Conservation (phyloP, 768 basidiomycete species). For the Sutorius australiensis region DNA sequence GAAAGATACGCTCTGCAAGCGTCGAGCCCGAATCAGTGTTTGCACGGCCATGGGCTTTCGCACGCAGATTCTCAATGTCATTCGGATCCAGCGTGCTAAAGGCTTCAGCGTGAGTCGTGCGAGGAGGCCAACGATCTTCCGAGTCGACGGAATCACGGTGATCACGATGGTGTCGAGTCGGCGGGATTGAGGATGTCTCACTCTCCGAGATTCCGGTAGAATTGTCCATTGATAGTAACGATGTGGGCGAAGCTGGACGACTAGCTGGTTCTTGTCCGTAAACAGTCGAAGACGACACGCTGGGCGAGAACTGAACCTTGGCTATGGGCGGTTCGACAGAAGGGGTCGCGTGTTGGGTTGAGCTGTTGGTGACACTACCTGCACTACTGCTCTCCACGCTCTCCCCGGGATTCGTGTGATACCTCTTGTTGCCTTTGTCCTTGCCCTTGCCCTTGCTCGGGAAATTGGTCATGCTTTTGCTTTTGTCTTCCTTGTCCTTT, state of each 20-base stretch:
- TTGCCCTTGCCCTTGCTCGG: conserved; percentile 32
- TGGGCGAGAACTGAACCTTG: conserved; percentile 18
- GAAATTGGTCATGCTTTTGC: conserved; percentile 17
- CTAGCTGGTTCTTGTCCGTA: conserved; percentile 5
- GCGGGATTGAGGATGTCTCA: conserved; percentile 11
- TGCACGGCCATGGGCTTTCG: conserved; percentile 28
- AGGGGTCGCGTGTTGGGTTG: conserved; percentile 7
- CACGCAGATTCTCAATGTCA: conserved; percentile 43
- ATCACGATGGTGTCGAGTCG: conserved; percentile 9
- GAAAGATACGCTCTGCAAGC: conserved; percentile 20
- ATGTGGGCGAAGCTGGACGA: conserved; percentile 23
- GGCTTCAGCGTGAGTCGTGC: conserved; percentile 61
- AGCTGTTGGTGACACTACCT: conserved; percentile 21
- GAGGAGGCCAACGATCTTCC: conserved; percentile 32
- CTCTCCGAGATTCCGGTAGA: conserved; percentile 4
- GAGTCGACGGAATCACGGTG: conserved; percentile 29
- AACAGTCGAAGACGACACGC: conserved; percentile 15
- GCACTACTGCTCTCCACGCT: conserved; percentile 31
- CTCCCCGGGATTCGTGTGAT: conserved; percentile 26
- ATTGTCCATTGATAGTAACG: conserved; percentile 3
- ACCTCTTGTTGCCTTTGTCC: conserved; percentile 29
- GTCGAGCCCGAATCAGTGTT: conserved; percentile 19
- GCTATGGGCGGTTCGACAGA: conserved; percentile 4
- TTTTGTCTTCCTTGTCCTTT: conserved; percentile 17
- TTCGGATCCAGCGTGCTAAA: conserved; percentile 57